Evolutionary conservation across 2,329 filamentous ascomycete genomes (phyloP), one percentile per base, ranked within the genome.

Genomic region (Aspergillus sojae): DNA sequence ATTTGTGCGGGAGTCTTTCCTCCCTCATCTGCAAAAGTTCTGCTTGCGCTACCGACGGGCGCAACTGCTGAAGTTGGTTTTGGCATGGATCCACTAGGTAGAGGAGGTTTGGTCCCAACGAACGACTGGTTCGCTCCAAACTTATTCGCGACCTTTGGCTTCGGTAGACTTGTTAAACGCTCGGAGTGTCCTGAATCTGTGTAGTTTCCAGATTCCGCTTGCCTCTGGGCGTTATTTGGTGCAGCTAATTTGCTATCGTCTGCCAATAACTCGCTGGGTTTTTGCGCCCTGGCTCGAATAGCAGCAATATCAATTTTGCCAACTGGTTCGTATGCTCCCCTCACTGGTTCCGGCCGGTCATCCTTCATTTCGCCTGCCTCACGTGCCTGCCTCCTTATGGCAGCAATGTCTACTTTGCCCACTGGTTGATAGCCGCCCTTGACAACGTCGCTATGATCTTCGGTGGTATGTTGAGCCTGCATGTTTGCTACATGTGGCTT

Each of bases 261-360:
- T 14, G 67, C 69, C 5, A 60, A n/a, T 21, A 30, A 19, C 19
- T 73, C 72, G 32, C 79, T 75, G 55, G 86, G 86, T 67, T 88
- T 90, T 78, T 95, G 91, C 6, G 93, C 90, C 78, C 88, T 90
- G 26, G 94, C 90, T 67, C 92, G 88, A 74, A 99, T 97, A 26
- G 94, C 94, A 50, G 92, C 92, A 78, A 99, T 98, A 71, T 99
- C 95, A 11, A 99, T 94, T 80, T 97, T 98, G 54, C 95, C 95
- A 23, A 98, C 84, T 2, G 95, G 95, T 78, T 98, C 91, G 74
- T 99, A 99, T 28, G 94, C 87, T 48, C 95, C 95, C 80, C 96
- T 98, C 23, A 98, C 92, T 5, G 88, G 86, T 1, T 90, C 87
- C 4, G 95, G 95, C 61, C 93, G 86, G 69, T 97, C 91, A 73